Conservation (phyloP, 176 grass and related monocot genomes). For the Elaeis guineensis region DNA sequence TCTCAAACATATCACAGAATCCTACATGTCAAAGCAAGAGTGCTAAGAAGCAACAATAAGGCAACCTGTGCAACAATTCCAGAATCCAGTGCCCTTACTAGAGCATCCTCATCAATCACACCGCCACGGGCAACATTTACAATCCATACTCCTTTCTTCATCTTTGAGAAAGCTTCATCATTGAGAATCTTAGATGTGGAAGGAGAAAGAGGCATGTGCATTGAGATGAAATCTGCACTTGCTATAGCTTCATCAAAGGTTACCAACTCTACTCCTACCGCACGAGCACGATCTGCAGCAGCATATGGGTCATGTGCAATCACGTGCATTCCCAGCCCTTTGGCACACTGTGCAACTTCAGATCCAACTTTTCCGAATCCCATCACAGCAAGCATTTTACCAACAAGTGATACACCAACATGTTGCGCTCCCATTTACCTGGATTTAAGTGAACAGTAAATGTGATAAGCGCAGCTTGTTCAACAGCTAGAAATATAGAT, state of each 20-base stretch:
- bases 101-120: conserved; percentile 4
- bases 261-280: background rate
- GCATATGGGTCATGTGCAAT: conserved; percentile 15
- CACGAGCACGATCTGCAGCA: conserved; percentile 5
- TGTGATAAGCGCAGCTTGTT: background rate
- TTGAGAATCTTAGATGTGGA: conserved; percentile 7
- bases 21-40: background rate
- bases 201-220: conserved; percentile 12
- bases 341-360: conserved; percentile 6
- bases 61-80: background rate
- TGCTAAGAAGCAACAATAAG: background rate
- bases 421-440: conserved; percentile 8
- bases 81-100: conserved; percentile 5
- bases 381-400: conserved; percentile 1
- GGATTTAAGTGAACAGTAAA: background rate
- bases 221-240: conserved; percentile 8
- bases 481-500: background rate
- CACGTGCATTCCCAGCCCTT: conserved; percentile 8
- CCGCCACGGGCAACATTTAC: conserved; percentile 6
- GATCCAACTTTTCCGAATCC: conserved; percentile 13
- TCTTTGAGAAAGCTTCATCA: conserved; percentile 7
- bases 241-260: conserved; percentile 9
- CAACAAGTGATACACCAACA: conserved; percentile 5
- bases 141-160: conserved; percentile 6
- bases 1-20: background rate